Percentiles rank a stretch among this genome's conserved stretches.
These are phyloP conservation scores for Elsinoe arachidis DNA, from an alignment of 2,329 filamentous ascomycete genomes.

Conservation along the genomic window DNA sequence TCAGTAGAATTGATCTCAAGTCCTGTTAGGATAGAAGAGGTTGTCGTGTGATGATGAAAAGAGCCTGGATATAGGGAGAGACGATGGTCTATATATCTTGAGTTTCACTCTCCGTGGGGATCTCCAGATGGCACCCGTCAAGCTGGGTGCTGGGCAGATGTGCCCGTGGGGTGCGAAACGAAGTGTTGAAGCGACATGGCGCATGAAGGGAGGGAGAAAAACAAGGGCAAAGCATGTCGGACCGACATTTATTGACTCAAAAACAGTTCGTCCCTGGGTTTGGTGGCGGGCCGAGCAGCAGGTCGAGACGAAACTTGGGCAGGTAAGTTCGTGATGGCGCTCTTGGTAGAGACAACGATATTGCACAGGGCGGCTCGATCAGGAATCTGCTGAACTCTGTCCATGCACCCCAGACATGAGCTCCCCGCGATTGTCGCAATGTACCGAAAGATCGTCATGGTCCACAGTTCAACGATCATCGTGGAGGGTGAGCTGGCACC, in stretches of 20 bases:
- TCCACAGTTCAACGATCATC: background rate
- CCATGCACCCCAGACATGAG: conserved; percentile 8
- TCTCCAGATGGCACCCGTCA: conserved; percentile 1
- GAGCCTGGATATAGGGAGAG: background rate
- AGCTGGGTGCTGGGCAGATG: background rate
- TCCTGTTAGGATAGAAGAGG: background rate
- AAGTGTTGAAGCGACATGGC: conserved; percentile 1
- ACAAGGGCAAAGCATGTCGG: background rate
- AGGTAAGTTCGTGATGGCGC: background rate
- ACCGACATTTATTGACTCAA: background rate
- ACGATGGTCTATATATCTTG: conserved; percentile 8
- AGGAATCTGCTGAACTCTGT: conserved; percentile 9
- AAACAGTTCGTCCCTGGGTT: conserved; percentile 1
- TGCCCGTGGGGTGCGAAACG: conserved; percentile 6
- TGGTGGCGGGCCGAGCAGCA: background rate
- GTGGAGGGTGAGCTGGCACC: background rate
- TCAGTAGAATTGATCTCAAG: too few species aligned
- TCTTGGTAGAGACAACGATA: conserved; percentile 1
- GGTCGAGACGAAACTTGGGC: background rate
- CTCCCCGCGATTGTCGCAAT: conserved; percentile 5
- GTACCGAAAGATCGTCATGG: conserved; percentile 6
- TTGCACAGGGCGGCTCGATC: background rate
- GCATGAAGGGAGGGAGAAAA: background rate
- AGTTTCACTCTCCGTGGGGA: background rate
- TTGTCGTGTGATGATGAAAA: conserved; percentile 9